Evolutionary conservation across 441 rosid genomes (phyloP), one percentile per base, ranked within the genome.

Genomic region (Francoa sonchifolia): DNA sequence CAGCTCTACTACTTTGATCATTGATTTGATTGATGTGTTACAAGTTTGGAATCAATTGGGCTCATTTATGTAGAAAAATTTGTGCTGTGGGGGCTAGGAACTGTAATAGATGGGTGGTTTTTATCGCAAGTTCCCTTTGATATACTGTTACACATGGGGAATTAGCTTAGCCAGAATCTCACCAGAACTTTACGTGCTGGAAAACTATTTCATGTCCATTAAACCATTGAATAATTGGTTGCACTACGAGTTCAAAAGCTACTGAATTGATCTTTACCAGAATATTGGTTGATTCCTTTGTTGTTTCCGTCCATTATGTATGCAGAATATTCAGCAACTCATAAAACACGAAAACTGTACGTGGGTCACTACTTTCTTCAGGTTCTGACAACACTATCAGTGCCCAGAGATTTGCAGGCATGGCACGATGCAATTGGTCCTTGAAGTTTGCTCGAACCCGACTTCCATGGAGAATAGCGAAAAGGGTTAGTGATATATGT

Each of bases 1-100:
- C 38, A 40, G 53, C 57, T 55, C 42, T 42, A 17, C 3, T 38
- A 23, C 34, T 25, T 23, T 39, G 36, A 28, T 42, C 33, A 14
- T 29, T 28, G 62, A 61, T 65, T 61, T 72, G 85, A 77, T 73
- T 73, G 85, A 73, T 71, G 68, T 68, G 69, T 32, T 48, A 48
- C 52, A 54, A 8, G 6, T 56, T 44, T 65, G 75, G 67, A 70
- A 72, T 61, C 67, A 30, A 65, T 41, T 48, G 57, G 58, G 40
- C 37, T 65, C 54, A 54, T 55, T 53, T 41, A 50, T 33, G 44
- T 31, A 43, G 55, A 55, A 40, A 33, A 49, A 13, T 32, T 49
- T 19, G 37, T 42, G 54, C 59, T 48, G 25, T 69, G 77, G 79
- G 83, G 74, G 65, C 75, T 29, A 20, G n/a, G n/a, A n/a, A n/a